Percentiles rank a stretch among this genome's conserved stretches.
Conservation (phyloP, 179 eudicot genomes). For the Carnegiea gigantea region DNA sequence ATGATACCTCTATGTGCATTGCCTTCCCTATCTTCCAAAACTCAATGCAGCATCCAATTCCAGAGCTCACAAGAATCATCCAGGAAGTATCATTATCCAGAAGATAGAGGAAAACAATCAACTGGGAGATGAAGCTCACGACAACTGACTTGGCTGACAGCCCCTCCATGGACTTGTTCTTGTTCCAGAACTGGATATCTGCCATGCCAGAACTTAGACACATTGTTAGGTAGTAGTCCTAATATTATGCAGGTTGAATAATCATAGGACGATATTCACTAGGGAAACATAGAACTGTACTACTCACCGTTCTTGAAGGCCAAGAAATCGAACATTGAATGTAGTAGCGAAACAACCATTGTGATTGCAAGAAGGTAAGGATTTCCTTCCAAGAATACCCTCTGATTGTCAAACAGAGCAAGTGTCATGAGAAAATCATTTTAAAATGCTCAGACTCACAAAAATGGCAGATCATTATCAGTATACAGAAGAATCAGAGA, state of each 20-base stretch:
- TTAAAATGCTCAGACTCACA: neutral
- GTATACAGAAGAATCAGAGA: neutral
- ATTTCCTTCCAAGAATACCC: constrained; percentile 96
- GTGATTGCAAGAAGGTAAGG: constrained; percentile 86
- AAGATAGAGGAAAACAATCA: constrained; percentile 88
- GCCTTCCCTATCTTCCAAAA: constrained; percentile 99
- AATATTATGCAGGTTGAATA: neutral
- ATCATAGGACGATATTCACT: too few species aligned
- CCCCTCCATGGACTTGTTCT: constrained; percentile 99
- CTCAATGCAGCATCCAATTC: constrained; percentile 93
- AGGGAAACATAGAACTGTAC: neutral
- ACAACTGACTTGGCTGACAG: constrained; percentile 90
- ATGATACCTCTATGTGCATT: constrained; percentile 93
- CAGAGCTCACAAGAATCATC: constrained; percentile 98
- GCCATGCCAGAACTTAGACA: constrained; percentile 19
- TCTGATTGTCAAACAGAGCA: constrained; percentile 39
- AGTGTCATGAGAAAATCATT: constrained; percentile 7
- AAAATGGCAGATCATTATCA: neutral
- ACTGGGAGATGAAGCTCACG: constrained; percentile 83
- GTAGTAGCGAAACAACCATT: constrained; percentile 84
- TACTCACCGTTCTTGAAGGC: constrained; percentile 93
- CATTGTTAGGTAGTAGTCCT: constrained; percentile 13
- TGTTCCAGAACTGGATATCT: constrained; percentile 99
- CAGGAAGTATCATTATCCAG: constrained; percentile 97
- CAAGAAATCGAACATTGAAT: constrained; percentile 90